phyloP scores from a whole-genome alignment of 352 stramenopile species.

The Peronospora destructor region DNA sequence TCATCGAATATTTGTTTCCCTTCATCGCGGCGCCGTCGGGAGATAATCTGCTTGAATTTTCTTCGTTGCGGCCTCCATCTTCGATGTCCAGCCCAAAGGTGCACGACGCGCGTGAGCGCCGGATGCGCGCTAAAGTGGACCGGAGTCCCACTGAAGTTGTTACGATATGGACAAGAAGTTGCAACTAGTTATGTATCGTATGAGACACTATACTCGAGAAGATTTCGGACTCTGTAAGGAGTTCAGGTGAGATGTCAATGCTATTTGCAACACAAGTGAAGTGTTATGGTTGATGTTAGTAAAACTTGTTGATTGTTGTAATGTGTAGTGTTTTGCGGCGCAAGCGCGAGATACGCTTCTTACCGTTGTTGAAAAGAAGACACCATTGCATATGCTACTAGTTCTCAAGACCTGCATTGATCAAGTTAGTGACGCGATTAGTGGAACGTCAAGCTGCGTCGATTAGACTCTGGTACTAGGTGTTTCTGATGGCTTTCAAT shows the following conservation, averaged over 20 bases:
- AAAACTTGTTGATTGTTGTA: not conserved
- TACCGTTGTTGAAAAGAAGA: slow-evolving; percentile 37
- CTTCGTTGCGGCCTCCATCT: no score
- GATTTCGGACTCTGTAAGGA: slow-evolving; percentile 65
- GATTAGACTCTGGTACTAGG: slow-evolving; percentile 38
- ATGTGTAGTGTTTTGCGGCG: slow-evolving; percentile 32
- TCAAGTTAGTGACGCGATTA: slow-evolving; percentile 48
- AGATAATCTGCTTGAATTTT: no score
- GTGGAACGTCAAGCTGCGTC: slow-evolving; percentile 46
- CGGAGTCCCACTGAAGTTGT: no score
- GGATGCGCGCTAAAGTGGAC: no score
- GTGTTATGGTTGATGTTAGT: not conserved
- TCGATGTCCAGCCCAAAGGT: no score
- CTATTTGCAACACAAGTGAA: not conserved
- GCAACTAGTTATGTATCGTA: slow-evolving; percentile 32
- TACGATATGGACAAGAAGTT: slow-evolving; percentile 44
- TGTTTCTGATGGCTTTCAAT: not conserved
- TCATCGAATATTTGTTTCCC: no score
- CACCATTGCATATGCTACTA: slow-evolving; percentile 69
- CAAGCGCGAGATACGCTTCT: slow-evolving; percentile 39
- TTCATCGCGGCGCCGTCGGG: no score
- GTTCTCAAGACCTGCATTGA: slow-evolving; percentile 69
- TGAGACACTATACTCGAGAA: slow-evolving; percentile 53
- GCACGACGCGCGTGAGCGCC: no score
- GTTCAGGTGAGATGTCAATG: slow-evolving; percentile 35